A percentile compares a stretch with the other conserved stretches of the same genome.
Evolutionary conservation across 257 asterid genomes (phyloP).

Genomic region (Forsythia viridissima): DNA sequence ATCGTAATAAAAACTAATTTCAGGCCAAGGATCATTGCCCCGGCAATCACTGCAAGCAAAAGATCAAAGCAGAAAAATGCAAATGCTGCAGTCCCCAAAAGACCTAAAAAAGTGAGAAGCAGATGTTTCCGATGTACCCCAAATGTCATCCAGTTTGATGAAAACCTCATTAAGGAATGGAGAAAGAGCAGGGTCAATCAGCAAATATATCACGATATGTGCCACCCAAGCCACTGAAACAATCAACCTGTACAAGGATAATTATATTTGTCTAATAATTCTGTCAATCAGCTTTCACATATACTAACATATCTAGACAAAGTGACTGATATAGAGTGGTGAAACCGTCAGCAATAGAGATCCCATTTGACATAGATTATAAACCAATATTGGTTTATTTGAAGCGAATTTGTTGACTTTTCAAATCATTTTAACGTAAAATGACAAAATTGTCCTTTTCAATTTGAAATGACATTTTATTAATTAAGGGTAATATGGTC

Average conservation of each 20-base stretch:
- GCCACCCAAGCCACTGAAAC: constrained; percentile 96
- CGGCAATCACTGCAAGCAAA: constrained; percentile 93
- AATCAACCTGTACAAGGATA: constrained; percentile 64
- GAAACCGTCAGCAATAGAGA: no score
- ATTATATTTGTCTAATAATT: no score
- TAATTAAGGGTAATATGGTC: no score
- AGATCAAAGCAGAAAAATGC: constrained; percentile 99
- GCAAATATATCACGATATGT: constrained; percentile 87
- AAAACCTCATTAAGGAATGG: constrained; percentile 88
- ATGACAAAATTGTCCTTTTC: no score
- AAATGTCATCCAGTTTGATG: constrained; percentile 81
- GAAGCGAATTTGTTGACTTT: no score
- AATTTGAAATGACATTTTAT: no score
- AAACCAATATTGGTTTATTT: no score
- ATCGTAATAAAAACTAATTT: constrained; percentile 86
- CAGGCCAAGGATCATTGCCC: constrained; percentile 98
- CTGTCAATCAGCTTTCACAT: background rate
- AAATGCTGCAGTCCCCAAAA: constrained; percentile 94
- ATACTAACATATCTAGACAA: no score
- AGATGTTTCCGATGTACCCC: constrained; percentile 63
- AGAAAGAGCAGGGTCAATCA: constrained; percentile 88
- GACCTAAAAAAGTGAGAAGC: constrained; percentile 52
- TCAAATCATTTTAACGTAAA: no score
- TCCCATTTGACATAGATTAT: no score
- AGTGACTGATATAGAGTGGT: no score